Base-by-base conservation (phyloP, 768 basidiomycete genomes). In the Mycena sanguinolenta region DNA sequence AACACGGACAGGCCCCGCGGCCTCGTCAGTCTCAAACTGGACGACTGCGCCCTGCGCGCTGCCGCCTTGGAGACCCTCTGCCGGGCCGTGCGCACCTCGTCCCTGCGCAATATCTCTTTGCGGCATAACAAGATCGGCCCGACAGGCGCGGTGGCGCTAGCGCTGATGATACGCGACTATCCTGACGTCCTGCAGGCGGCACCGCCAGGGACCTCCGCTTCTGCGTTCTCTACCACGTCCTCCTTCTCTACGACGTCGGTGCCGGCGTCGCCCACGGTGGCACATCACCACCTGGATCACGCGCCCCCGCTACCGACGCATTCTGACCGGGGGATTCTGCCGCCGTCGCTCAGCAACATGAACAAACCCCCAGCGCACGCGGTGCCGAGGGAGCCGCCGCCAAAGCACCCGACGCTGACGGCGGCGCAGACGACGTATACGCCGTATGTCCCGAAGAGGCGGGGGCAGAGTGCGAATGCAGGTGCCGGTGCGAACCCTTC, bases 91-190 rank as follows among this genome's bases (percentile, higher is more conserved):
- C 93, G 97, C 6, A 90, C 88, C 0, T 96, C 95, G 0, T 91
- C 92, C 0, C 81, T 99, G 66, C 89, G 90, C 67, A 95, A 99
- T 76, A 91, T 99, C 58, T 97, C 96, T 6, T 82, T 99, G 27
- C 90, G 97, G 19, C 88, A 95, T 54, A 99, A 99, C 80, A 89
- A 89, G 50, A 98, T 99, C 75, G 90, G 86, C 38, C 87, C 91
- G 0, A 88, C 93, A 0, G 96, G 96, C 38, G 96, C 93, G 10
- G 95, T 99, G 7, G 94, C 96, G 0, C 85, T 99, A 16, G 96
- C 97, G 0, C 87, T 98, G 60, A 97, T 99, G 95, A 96, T 98
- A 71, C 90, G 94, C 60, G 97, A 99, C 79, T 99, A 98, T 77
- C 95, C 95, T 4, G 95, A 98, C 73, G 86, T 92, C 50, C 87